phyloP scores from a whole-genome alignment of 805 yeast genomes.

The Schizosaccharomyces octosporus region DNA sequence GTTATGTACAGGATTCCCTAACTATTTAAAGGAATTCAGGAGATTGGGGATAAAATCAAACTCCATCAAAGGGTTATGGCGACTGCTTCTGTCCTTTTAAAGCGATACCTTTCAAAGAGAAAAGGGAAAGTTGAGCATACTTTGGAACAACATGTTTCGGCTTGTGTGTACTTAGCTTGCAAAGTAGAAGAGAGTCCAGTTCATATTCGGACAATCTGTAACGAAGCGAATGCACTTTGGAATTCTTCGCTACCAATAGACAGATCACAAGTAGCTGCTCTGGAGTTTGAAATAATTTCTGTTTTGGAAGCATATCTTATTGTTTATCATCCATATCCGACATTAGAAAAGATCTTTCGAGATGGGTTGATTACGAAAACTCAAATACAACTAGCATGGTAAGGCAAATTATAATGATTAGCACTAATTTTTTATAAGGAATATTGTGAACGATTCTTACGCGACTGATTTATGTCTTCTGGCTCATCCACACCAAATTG shows the following conservation, averaged over 20 bases:
- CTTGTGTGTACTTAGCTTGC: slow-evolving; percentile 72
- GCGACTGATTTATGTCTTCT: slow-evolving; percentile 65
- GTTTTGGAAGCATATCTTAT: slow-evolving; percentile 30
- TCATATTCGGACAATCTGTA: slow-evolving; percentile 48
- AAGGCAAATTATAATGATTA: not conserved
- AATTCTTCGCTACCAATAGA: slow-evolving; percentile 69
- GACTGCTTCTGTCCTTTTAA: slow-evolving; percentile 63
- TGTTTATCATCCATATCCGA: slow-evolving; percentile 19
- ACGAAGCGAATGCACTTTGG: slow-evolving; percentile 62
- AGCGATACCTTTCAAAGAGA: not conserved
- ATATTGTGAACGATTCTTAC: slow-evolving; percentile 68
- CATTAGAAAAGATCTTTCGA: slow-evolving; percentile 16
- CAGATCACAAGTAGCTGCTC: slow-evolving; percentile 73
- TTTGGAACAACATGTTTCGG: slow-evolving; percentile 52
- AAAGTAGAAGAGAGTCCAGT: slow-evolving; percentile 91
- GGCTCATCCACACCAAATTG: slow-evolving; percentile 74
- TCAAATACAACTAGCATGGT: slow-evolving; percentile 29
- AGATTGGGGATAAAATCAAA: slow-evolving; percentile 53
- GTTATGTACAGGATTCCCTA: not conserved
- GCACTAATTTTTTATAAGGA: slow-evolving; percentile 22
- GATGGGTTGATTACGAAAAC: slow-evolving; percentile 20
- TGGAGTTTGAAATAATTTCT: slow-evolving; percentile 80
- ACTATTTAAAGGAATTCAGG: slow-evolving; percentile 24
- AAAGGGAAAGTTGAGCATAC: slow-evolving; percentile 34
- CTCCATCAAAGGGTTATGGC: slow-evolving; percentile 66